Evolutionary conservation across 495 filamentous ascomycete species (phyloP), one percentile per base, ranked within the genome.

Genomic region (Polyplosphaeria fusca): DNA sequence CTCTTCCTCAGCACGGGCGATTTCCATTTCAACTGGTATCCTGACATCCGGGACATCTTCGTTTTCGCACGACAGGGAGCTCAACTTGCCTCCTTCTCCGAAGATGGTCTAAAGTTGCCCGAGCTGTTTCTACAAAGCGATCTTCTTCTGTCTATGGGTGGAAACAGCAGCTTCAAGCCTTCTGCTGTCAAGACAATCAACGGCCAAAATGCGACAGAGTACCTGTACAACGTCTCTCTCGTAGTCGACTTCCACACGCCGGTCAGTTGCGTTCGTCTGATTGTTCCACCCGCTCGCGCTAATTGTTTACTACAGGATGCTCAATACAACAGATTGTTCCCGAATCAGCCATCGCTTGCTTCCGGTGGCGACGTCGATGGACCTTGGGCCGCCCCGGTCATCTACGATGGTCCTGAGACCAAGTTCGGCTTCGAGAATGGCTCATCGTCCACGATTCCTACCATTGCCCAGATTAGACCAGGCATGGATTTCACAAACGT

Each of bases 301-400:
- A n/a, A n/a, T n/a, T n/a, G n/a, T n/a, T n/a, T n/a, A n/a, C n/a
- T n/a, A n/a, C n/a, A 60, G 19, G 76, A 78, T 54, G 72, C 75
- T 14, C 72, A 68, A 1, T 78, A 74, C 47, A 77, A 78, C 53
- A 68, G 70, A 1, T 64, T 77, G 66, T 78, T 77, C 52, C 39
- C 66, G 68, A 54, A 67, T 63, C 53, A 63, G 58, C 69, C 67
- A 54, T 4, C 38, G 30, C 9, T 47, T 4, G 20, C 26, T 26
- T 26, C 20, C 23, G 40, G 27, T 26, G 27, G 18, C 18, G 24
- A 52, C 9, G 38, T 20, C 27, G 23, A 42, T 19, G 39, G 43
- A 25, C 46, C 23, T 1, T 51, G 40, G 19, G 14, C 30, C 7
- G 37, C 3, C 12, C 5, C 1, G 9, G 28, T 11, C 13, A 26